These are phyloP conservation scores for Pyrenochaeta sp. DNA, from an alignment of 2,329 filamentous ascomycete species.

Conservation along the genomic window DNA sequence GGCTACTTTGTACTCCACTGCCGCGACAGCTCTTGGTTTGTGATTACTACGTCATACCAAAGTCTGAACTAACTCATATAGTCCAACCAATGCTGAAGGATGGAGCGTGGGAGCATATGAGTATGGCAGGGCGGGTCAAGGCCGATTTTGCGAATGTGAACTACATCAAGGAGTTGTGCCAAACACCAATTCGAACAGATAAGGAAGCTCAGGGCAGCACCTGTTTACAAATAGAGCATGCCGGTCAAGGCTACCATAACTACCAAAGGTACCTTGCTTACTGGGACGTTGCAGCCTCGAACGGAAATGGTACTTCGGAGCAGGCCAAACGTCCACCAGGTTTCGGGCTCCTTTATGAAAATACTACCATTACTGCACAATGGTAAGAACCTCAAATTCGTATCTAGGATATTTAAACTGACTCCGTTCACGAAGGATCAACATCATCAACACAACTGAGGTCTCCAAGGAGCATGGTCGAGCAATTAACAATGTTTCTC, in stretches of 20 bases:
- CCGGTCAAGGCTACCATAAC: conserved; percentile 74
- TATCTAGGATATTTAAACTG: no score
- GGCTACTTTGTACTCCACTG: conserved; percentile 77
- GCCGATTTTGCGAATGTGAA: conserved; percentile 69
- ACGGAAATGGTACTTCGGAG: conserved; percentile 54
- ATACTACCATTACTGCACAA: conserved; percentile 72
- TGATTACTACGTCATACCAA: neutral
- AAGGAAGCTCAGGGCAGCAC: conserved; percentile 55
- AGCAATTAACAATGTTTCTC: conserved; percentile 76
- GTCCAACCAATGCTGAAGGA: conserved; percentile 75
- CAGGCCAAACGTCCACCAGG: conserved; percentile 63
- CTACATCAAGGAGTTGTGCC: conserved; percentile 65
- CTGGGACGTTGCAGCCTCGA: conserved; percentile 61
- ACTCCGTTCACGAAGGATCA: conserved; percentile 57
- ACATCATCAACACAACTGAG: conserved; percentile 62
- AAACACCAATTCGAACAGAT: conserved; percentile 66
- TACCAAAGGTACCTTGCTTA: conserved; percentile 64
- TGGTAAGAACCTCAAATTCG: no score
- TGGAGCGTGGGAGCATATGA: conserved; percentile 58
- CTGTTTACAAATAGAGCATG: conserved; percentile 74
- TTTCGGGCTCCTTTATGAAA: conserved; percentile 71
- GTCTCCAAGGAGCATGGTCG: conserved; percentile 60
- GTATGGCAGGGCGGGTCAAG: conserved; percentile 64
- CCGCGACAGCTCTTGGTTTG: conserved; percentile 71
- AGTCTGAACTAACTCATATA: conserved; percentile 8